Conservation (phyloP, 2,329 filamentous ascomycete species). For the Sclerotinia minor region DNA sequence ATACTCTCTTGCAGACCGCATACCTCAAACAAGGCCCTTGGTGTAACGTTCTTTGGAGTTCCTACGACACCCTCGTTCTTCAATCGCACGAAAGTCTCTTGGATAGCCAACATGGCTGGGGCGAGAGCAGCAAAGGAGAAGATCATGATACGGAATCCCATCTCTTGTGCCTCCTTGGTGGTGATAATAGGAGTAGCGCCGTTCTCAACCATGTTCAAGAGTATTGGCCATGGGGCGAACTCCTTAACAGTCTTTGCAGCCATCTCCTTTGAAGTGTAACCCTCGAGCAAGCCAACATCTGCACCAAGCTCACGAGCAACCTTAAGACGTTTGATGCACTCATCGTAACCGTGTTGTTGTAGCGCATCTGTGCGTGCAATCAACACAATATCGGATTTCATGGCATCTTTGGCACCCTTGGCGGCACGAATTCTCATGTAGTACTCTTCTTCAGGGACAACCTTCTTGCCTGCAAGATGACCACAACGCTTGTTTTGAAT, state of each 20-base stretch:
- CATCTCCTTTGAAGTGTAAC: slow-evolving; percentile 53
- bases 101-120: slow-evolving; percentile 49
- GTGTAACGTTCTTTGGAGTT: slow-evolving; percentile 48
- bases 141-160: slow-evolving; percentile 61
- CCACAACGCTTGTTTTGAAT: slow-evolving; percentile 66
- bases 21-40: slow-evolving; percentile 52
- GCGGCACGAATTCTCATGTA: slow-evolving; percentile 59
- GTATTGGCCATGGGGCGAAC: slow-evolving; percentile 51
- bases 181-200: slow-evolving; percentile 56
- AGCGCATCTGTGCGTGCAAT: slow-evolving; percentile 65
- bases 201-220: slow-evolving; percentile 59
- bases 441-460: slow-evolving; percentile 55
- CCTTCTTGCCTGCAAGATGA: slow-evolving; percentile 60
- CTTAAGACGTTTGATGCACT: slow-evolving; percentile 52
- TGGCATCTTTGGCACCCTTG: slow-evolving; percentile 49
- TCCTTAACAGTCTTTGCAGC: slow-evolving; percentile 49
- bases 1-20: slow-evolving; percentile 54
- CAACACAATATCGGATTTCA: slow-evolving; percentile 59
- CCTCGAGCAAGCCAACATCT: slow-evolving; percentile 62
- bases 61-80: slow-evolving; percentile 44
- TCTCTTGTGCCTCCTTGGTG: slow-evolving; percentile 52
- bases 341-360: slow-evolving; percentile 57
- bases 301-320: slow-evolving; percentile 56
- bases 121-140: slow-evolving; percentile 53
- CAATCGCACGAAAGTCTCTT: slow-evolving; percentile 43